Evolutionary conservation across 1,284 basidiomycete species (phyloP).

Genomic region (Vanrija pseudolonga): DNA sequence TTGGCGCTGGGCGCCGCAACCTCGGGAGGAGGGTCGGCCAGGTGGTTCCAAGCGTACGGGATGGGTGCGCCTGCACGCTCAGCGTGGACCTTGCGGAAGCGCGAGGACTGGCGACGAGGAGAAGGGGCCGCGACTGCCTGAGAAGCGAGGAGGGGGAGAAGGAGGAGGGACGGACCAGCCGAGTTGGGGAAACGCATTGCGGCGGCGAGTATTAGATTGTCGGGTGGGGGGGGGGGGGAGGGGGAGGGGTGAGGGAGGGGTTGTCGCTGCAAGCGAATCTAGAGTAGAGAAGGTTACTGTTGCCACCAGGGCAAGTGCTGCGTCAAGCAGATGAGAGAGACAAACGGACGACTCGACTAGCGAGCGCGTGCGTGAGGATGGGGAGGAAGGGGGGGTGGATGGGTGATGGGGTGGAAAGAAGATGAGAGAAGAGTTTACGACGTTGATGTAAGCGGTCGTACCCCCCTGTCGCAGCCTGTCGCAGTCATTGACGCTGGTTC

Average conservation of each 20-base stretch:
- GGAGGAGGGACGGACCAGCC: conserved; percentile 24
- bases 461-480: background rate
- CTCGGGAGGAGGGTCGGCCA: background rate
- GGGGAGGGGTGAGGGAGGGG: conserved; percentile 4
- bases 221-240: background rate
- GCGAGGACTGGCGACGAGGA: conserved; percentile 17
- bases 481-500: background rate
- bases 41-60: background rate
- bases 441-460: background rate
- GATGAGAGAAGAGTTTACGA: background rate
- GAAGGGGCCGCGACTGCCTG: conserved; percentile 28
- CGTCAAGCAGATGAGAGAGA: conserved; percentile 24
- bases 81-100: conserved; percentile 24
- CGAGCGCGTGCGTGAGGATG: conserved; percentile 8
- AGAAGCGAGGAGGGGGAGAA: conserved; percentile 33
- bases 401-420: background rate
- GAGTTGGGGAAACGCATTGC: conserved; percentile 15
- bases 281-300: conserved; percentile 5
- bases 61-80: conserved; percentile 4
- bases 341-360: conserved; percentile 16
- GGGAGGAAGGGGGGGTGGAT: background rate
- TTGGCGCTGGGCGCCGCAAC: background rate
- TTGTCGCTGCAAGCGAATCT: conserved; percentile 8
- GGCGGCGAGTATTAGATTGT: background rate
- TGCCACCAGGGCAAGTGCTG: conserved; percentile 31